Base-by-base conservation (phyloP, 257 asterid species). In the Solanum bulbocastanum region DNA sequence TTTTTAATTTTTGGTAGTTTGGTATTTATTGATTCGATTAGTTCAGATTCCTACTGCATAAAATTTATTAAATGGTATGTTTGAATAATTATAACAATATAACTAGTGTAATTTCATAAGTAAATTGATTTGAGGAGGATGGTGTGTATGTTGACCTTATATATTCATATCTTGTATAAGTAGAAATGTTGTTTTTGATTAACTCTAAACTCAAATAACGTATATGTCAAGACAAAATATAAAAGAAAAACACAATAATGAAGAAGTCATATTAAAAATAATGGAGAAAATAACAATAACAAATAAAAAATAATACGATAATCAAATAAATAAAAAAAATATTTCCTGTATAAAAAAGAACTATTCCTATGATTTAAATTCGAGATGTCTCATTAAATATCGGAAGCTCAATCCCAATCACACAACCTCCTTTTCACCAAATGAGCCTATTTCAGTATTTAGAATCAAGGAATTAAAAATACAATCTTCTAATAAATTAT, bases 111-210 rank as follows among this genome's bases (percentile, higher is more conserved):
- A 56, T 56, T 18, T 18, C 4, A 56, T 1, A 2, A 56, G n/a
- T 0, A 0, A 6, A 8, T 18, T 56, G 11, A 56, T 56, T 0
- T 56, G 10, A 6, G 4, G 3, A 56, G 3, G 4, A 56, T 56
- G n/a, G 10, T 56, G 2, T 7, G 4, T 3, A 7, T 56, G 23
- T 7, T 18, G 2, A 56, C 10, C 10, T 56, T 56, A 56, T 56
- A 7, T 56, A 16, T 52, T 52, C 1, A 0, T 56, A 56, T 56
- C 4, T 56, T 18, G 0, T 56, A 6, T 18, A 56, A 0, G 10
- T 56, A 56, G 4, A 56, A 18, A 56, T 56, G n/a, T 18, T 18
- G 1, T 56, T 56, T 56, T 6, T 4, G 1, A 56, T 56, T 18
- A 56, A 56, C n/a, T 56, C 65, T 56, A 18, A 1, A 18, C 10